Percentiles rank a stretch among this genome's conserved stretches.
phyloP scores from a whole-genome alignment of 768 basidiomycete genomes.

The Boletus rubropictus region DNA sequence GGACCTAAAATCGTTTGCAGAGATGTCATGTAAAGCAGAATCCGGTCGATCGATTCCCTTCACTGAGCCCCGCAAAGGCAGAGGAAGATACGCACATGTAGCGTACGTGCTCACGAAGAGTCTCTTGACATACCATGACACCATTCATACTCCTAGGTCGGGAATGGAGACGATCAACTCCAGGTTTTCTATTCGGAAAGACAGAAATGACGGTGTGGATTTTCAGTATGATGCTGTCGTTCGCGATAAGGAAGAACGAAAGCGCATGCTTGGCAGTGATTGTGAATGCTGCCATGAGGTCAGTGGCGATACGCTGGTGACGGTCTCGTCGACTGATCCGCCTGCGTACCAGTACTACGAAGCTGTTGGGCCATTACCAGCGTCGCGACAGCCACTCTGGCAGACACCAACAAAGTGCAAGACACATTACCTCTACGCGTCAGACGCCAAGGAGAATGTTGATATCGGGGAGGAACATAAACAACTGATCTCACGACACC shows the following conservation, averaged over 20 bases:
- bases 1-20: constrained; percentile 8
- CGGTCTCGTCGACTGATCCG: neutral
- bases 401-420: constrained; percentile 48
- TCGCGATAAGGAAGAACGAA: constrained; percentile 56
- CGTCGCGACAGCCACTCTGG: constrained; percentile 70
- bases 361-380: constrained; percentile 67
- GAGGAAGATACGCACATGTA: constrained; percentile 51
- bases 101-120: constrained; percentile 25
- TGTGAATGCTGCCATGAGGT: constrained; percentile 82
- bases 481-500: constrained; percentile 66
- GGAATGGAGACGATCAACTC: constrained; percentile 51
- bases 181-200: constrained; percentile 59
- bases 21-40: constrained; percentile 9
- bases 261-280: constrained; percentile 64
- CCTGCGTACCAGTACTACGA: constrained; percentile 61
- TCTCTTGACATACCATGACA: neutral
- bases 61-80: constrained; percentile 42
- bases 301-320: constrained; percentile 17
- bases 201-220: constrained; percentile 55
- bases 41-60: constrained; percentile 3
- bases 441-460: constrained; percentile 27
- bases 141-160: constrained; percentile 13
- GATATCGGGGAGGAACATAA: constrained; percentile 48
- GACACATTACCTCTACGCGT: neutral
- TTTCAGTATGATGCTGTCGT: constrained; percentile 78